Base-by-base conservation (phyloP, 306 rosid species). In the Rosa persica region DNA sequence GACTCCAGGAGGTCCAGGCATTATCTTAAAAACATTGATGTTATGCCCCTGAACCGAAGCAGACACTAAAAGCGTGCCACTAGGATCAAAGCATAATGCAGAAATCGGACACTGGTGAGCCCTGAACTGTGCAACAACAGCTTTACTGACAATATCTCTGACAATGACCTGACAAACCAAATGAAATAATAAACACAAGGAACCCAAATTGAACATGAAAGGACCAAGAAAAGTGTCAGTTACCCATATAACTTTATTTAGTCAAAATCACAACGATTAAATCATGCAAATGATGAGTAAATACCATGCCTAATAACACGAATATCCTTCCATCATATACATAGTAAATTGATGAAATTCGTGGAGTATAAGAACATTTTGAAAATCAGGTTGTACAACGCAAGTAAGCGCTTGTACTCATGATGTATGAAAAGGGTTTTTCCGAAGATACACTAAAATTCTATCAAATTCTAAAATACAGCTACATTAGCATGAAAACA, bases 21-120 rank as follows among this genome's bases (percentile, higher is more conserved):
- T 91, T 81, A 96, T 88, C 86, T 91, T 90, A 38, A 89, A 96
- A 83, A 93, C 98, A 77, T 96, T 93, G 85, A 96, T 86, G 86
- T 89, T 96, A 83, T 93, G 98, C 74, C 99, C 99, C 83, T 90
- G 97, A 81, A 90, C 89, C 16, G 98, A 96, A 79, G 98, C 93
- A 12, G 99, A 90, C 67, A 96, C 98, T 84, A 96, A 87, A 72
- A 93, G 84, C 73, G 89, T 93, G 74, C 99, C 98, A 65, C 98
- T 96, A 48, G 97, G 96, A 86, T 96, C 98, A 78, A 91, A 96
- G 88, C 94, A 84, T 81, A 96, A 80, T 16, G 99, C 98, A 43
- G 98, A 96, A 81, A 96, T 91, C 1, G 99, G 93, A 87, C 99
- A 93, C 81, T 78, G 90, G 88, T 96, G 99, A 0, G 99, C 98